A percentile compares a stretch with the other conserved stretches of the same genome.
Conservation (phyloP, 1,139 yeast genomes). For the Candida smagusa region DNA sequence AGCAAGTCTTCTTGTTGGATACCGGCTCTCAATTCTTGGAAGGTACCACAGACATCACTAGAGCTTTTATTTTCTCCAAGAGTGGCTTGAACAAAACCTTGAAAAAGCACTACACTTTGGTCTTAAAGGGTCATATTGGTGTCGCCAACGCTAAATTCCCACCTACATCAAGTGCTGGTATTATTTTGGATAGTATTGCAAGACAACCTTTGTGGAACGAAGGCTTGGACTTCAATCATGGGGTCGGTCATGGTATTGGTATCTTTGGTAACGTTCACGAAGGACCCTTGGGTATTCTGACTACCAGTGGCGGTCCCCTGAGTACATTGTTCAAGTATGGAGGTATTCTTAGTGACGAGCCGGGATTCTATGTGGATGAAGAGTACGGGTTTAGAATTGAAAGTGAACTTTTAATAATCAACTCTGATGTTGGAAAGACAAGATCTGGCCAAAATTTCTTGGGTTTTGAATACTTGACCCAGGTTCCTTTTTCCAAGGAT, state of each 20-base stretch:
- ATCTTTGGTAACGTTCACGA: constrained; percentile 57
- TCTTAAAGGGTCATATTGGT: constrained; percentile 53
- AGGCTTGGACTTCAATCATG: constrained; percentile 54
- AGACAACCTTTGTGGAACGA: constrained; percentile 52
- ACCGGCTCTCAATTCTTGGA: constrained; percentile 57
- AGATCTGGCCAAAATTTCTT: constrained; percentile 34
- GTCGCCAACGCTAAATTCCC: constrained; percentile 53
- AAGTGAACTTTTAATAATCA: constrained; percentile 47
- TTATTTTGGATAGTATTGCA: constrained; percentile 48
- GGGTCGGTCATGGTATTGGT: constrained; percentile 62
- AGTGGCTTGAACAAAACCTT: constrained; percentile 21
- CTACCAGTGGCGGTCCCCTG: constrained; percentile 36
- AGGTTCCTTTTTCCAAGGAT: constrained; percentile 51
- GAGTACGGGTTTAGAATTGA: constrained; percentile 53
- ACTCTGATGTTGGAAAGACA: constrained; percentile 31
- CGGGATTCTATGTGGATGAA: constrained; percentile 54
- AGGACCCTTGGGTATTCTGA: constrained; percentile 49
- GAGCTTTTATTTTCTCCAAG: constrained; percentile 45
- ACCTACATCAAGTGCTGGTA: constrained; percentile 38
- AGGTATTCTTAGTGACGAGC: constrained; percentile 53
- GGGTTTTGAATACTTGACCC: constrained; percentile 49
- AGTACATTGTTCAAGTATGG: constrained; percentile 38
- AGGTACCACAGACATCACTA: constrained; percentile 59
- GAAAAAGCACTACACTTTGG: constrained; percentile 47
- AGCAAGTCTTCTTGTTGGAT: constrained; percentile 44